Evolutionary conservation across 1,284 basidiomycete genomes (phyloP).

Genomic region (Singerocomus rubriflavus): DNA sequence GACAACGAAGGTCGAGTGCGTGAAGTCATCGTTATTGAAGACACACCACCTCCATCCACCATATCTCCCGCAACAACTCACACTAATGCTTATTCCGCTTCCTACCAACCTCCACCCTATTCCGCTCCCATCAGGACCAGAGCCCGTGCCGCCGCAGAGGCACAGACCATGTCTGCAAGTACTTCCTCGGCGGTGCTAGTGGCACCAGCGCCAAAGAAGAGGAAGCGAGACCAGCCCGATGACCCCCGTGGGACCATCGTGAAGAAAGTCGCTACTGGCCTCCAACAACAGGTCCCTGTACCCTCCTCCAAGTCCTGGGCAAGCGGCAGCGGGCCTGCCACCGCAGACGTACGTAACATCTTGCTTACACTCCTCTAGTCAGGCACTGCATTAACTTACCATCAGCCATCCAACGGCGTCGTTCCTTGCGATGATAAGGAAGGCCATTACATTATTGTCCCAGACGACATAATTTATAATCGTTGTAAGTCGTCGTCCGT

Average conservation of each 20-base stretch:
- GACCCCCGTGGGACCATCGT: slow-evolving; percentile 60
- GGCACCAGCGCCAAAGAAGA: slow-evolving; percentile 70
- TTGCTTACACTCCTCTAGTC: slow-evolving; percentile 18
- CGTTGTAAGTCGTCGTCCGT: slow-evolving; percentile 60
- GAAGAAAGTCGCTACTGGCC: slow-evolving; percentile 54
- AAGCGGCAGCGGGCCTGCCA: slow-evolving; percentile 55
- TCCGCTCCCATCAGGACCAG: slow-evolving; percentile 73
- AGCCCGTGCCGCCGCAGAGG: slow-evolving; percentile 77
- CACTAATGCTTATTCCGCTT: slow-evolving; percentile 66
- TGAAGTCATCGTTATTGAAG: slow-evolving; percentile 85
- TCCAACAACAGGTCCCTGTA: slow-evolving; percentile 46
- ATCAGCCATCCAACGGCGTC: slow-evolving; percentile 55
- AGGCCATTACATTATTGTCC: slow-evolving; percentile 90
- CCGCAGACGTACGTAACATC: slow-evolving; percentile 56
- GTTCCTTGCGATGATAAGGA: slow-evolving; percentile 89
- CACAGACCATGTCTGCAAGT: slow-evolving; percentile 65
- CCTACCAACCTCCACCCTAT: slow-evolving; percentile 73
- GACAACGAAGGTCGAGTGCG: slow-evolving; percentile 69
- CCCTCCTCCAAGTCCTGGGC: slow-evolving; percentile 59
- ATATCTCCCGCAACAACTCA: slow-evolving; percentile 68
- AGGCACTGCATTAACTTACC: slow-evolving; percentile 20
- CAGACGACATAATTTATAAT: slow-evolving; percentile 82
- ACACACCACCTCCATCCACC: slow-evolving; percentile 76
- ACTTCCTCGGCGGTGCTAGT: slow-evolving; percentile 57
- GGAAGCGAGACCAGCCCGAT: slow-evolving; percentile 68